These are phyloP conservation scores for Tieghemostelium lacteum DNA, from an alignment of 78 protist species.

Conservation along the genomic window DNA sequence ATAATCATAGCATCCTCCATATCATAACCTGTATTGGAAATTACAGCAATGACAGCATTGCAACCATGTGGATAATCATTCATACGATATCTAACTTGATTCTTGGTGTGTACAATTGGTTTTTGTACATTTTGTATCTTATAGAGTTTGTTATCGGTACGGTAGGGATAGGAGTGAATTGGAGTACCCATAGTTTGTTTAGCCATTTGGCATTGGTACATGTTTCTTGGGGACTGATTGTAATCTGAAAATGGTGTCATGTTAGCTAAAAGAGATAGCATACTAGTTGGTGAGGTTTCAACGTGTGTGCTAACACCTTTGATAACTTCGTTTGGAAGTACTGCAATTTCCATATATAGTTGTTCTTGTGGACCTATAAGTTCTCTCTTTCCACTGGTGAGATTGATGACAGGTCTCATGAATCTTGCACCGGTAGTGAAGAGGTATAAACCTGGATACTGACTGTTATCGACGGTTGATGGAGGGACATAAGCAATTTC, in stretches of 20 bases:
- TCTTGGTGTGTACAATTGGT: conserved; percentile 53
- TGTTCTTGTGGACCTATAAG: conserved; percentile 97
- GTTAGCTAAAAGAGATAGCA: conserved; percentile 94
- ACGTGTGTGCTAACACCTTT: conserved; percentile 82
- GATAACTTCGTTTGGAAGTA: conserved; percentile 64
- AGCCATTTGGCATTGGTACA: conserved; percentile 98
- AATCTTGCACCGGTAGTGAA: conserved; percentile 89
- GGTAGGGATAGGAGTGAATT: conserved; percentile 76
- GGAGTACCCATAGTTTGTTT: conserved; percentile 99
- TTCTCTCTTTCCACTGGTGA: conserved; percentile 77
- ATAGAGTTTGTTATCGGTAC: conserved; percentile 97
- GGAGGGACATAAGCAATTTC: conserved; percentile 75
- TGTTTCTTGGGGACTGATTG: conserved; percentile 99
- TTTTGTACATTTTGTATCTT: conserved; percentile 91
- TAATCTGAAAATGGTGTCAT: conserved; percentile 98
- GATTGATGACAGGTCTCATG: conserved; percentile 94
- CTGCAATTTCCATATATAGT: conserved; percentile 93
- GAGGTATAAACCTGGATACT: conserved; percentile 86
- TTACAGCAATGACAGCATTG: conserved; percentile 98
- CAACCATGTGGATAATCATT: conserved; percentile 97
- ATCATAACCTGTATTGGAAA: conserved; percentile 98
- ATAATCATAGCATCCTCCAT: conserved; percentile 93
- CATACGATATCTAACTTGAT: conserved; percentile 73
- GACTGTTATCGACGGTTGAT: conserved; percentile 6
- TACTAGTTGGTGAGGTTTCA: conserved; percentile 89